A percentile compares a stretch with the other conserved stretches of the same genome.
phyloP scores from a whole-genome alignment of 495 filamentous ascomycete genomes.

The Aspergillus carlsbadensis region DNA sequence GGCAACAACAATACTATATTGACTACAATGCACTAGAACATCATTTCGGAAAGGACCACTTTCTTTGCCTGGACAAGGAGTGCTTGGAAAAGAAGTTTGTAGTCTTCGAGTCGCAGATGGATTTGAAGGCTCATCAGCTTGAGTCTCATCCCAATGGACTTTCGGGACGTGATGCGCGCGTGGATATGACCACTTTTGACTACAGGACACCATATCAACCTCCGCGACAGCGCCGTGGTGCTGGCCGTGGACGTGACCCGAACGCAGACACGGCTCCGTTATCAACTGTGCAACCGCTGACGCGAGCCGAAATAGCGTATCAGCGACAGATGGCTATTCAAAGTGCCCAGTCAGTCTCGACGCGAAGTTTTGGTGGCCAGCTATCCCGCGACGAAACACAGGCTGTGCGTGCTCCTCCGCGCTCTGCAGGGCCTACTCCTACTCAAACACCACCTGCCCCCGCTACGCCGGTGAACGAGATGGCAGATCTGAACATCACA shows the following conservation, averaged over 20 bases:
- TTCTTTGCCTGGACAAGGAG: slow-evolving; percentile 77
- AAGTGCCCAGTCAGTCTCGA: slow-evolving; percentile 73
- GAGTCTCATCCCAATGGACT: slow-evolving; percentile 73
- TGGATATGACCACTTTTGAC: slow-evolving; percentile 85
- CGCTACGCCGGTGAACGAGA: slow-evolving; percentile 41
- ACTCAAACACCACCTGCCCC: slow-evolving; percentile 39
- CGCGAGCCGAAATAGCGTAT: slow-evolving; percentile 86
- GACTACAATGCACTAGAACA: slow-evolving; percentile 80
- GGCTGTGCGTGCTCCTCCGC: slow-evolving; percentile 41
- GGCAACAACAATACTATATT: slow-evolving; percentile 82
- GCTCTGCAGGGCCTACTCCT: slow-evolving; percentile 39
- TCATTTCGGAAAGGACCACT: slow-evolving; percentile 88
- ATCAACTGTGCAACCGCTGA: slow-evolving; percentile 78
- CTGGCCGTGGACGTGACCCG: slow-evolving; percentile 68
- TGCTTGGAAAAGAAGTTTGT: slow-evolving; percentile 97
- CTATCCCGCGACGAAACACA: slow-evolving; percentile 58
- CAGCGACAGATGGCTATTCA: slow-evolving; percentile 92
- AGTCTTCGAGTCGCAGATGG: slow-evolving; percentile 93
- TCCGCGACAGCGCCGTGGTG: slow-evolving; percentile 55
- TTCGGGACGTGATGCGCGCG: slow-evolving; percentile 78
- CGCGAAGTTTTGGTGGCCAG: slow-evolving; percentile 79
- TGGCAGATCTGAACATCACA: slow-evolving; percentile 37
- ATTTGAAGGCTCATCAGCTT: slow-evolving; percentile 84
- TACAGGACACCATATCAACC: slow-evolving; percentile 71
- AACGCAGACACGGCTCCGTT: slow-evolving; percentile 76